Percentiles rank a stretch among this genome's conserved stretches.
Conservation (phyloP, 371 early-diverging fungal species). For the Syncephalastrum racemosum region DNA sequence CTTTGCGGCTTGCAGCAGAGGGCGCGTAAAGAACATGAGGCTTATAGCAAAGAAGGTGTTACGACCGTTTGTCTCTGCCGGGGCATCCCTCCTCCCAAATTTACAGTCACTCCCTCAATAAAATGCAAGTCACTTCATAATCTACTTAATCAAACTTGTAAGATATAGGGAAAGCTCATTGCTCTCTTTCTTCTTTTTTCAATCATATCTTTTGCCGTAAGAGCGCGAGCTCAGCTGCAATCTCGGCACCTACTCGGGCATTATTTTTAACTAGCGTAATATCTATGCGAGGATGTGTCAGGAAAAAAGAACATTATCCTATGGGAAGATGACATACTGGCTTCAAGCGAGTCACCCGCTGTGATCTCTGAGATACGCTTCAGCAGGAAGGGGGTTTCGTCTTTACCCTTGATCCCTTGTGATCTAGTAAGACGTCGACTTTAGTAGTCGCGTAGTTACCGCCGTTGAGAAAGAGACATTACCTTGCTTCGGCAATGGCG, state of each 20-base stretch:
- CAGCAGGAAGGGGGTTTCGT: conserved; percentile 89
- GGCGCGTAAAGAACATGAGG: conserved; percentile 55
- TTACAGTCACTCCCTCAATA: no score
- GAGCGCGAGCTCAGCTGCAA: conserved; percentile 56
- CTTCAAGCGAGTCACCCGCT: conserved; percentile 72
- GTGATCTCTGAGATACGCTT: conserved; percentile 80
- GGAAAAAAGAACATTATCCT: neutral
- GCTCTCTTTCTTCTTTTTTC: no score
- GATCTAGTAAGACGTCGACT: conserved; percentile 34
- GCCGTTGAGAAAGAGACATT: no score
- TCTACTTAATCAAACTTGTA: no score
- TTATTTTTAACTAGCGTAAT: conserved; percentile 91
- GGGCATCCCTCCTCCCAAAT: no score
- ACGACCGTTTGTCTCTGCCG: no score
- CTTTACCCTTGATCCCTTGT: conserved; percentile 74
- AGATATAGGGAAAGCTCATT: no score
- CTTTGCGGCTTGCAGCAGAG: conserved; percentile 57
- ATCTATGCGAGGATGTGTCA: conserved; percentile 41
- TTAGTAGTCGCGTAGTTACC: no score
- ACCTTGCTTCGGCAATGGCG: conserved; percentile 72
- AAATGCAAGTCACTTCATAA: no score
- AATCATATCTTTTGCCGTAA: no score
- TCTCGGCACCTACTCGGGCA: conserved; percentile 76
- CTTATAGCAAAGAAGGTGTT: no score
- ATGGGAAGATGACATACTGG: conserved; percentile 58